These are phyloP conservation scores for Kodamaea laetipori DNA, from an alignment of 805 yeast genomes.

Conservation along the genomic window DNA sequence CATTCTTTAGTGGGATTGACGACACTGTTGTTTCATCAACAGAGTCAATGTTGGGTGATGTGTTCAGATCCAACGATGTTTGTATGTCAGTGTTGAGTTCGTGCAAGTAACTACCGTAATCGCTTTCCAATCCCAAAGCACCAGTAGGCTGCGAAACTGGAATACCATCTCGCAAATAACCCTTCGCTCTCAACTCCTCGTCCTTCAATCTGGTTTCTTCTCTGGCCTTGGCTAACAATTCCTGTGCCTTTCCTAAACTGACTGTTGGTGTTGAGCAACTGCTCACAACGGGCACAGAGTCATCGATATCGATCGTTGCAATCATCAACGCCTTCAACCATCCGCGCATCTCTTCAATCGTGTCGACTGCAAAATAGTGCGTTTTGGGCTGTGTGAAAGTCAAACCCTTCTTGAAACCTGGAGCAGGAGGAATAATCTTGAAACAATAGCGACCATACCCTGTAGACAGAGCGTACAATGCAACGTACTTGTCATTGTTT, in stretches of 20 bases:
- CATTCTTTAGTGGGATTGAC: constrained; percentile 18
- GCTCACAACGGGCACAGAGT: constrained; percentile 84
- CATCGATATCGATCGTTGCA: constrained; percentile 95
- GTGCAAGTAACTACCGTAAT: constrained; percentile 16
- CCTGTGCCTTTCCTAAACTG: constrained; percentile 83
- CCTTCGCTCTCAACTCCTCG: constrained; percentile 49
- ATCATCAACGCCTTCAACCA: constrained; percentile 96
- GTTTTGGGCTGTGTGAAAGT: constrained; percentile 96
- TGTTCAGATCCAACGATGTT: constrained; percentile 30
- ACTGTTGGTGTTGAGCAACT: constrained; percentile 97
- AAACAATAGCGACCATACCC: constrained; percentile 94
- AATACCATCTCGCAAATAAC: constrained; percentile 31
- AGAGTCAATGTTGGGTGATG: constrained; percentile 34
- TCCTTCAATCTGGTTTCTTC: constrained; percentile 66
- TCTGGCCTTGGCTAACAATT: constrained; percentile 76
- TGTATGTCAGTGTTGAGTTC: constrained; percentile 20
- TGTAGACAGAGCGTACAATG: constrained; percentile 87
- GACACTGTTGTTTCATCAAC: constrained; percentile 37
- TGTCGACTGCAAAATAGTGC: constrained; percentile 94
- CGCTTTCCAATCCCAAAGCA: constrained; percentile 12
- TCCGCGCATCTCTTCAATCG: constrained; percentile 84
- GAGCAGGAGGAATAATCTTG: constrained; percentile 94
- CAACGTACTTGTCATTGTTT: constrained; percentile 77
- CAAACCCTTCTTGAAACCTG: constrained; percentile 92
- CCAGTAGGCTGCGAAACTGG: neutral